Evolutionary conservation across 2,329 filamentous ascomycete genomes (phyloP), one percentile per base, ranked within the genome.

Genomic region (Talaromyces sp.): DNA sequence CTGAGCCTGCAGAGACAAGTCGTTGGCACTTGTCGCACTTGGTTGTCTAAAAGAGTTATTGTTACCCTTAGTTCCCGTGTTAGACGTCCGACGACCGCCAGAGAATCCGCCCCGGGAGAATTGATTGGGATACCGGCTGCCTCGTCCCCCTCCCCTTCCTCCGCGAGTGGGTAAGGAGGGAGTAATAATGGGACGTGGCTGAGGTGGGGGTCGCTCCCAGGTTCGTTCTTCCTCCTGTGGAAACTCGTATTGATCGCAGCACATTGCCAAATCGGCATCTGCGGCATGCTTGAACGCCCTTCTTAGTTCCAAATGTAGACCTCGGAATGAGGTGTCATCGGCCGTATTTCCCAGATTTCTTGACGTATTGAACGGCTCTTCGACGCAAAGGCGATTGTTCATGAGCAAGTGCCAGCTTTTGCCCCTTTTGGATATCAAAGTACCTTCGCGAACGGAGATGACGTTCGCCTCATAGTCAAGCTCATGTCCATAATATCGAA

Each of bases 311-410:
- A 91, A 74, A 70, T 99, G 94, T 27, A 99, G 83, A 1, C 94
- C 94, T 46, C 89, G 85, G 74, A 96, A 97, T 0, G 94, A 93
- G 39, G 90, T 95, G 69, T 96, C 92, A 69, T 99, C 94, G 8
- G 91, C 94, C 2, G 94, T 97, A 65, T 99, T 99, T 37, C 92
- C 94, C 41, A 99, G 80, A 70, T 99, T 99, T 37, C 94, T 85
- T 32, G 82, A 82, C 3, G 82, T 88, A 65, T 96, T 99, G 79
- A 99, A 99, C 0, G 94, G 94, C 71, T 99, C 94, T 70, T 99
- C 94, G 10, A 99, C 90, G 69, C 93, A 97, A 29, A 99, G 81
- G 57, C 89, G 86, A 65, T 96, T 94, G 66, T 92, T 91, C 52
- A 87, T 77, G 32, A 84, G 80, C 46, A 89, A 80, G 66, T 92